Evolutionary conservation across 441 rosid species (phyloP).

Genomic region (Erysimum cheiri): DNA sequence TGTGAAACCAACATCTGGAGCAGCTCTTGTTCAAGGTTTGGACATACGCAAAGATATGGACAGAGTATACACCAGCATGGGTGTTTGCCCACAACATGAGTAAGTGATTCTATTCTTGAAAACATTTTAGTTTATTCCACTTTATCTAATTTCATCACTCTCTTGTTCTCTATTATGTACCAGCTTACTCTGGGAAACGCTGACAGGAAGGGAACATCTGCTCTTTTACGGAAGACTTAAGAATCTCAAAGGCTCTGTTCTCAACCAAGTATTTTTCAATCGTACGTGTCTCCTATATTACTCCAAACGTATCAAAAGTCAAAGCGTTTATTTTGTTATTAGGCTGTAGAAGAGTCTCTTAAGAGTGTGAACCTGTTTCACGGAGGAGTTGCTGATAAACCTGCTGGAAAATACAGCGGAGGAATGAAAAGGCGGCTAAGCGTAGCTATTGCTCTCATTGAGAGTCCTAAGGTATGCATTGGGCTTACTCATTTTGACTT

Average conservation of each 20-base stretch:
- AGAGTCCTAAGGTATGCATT: slow-evolving; percentile 67
- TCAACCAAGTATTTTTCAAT: slow-evolving; percentile 58
- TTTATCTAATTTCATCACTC: neutral
- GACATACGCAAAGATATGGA: slow-evolving; percentile 76
- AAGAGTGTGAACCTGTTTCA: slow-evolving; percentile 72
- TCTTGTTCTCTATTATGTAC: slow-evolving; percentile 27
- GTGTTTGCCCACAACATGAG: slow-evolving; percentile 98
- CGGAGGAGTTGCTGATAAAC: slow-evolving; percentile 87
- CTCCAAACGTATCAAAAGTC: slow-evolving; percentile 16
- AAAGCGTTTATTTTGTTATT: too few species aligned
- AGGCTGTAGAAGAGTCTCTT: slow-evolving; percentile 98
- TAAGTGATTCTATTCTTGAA: slow-evolving; percentile 23
- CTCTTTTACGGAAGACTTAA: slow-evolving; percentile 95
- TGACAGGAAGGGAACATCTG: slow-evolving; percentile 93
- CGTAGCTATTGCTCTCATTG: slow-evolving; percentile 94
- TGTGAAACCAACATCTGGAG: slow-evolving; percentile 79
- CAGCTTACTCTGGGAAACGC: slow-evolving; percentile 94
- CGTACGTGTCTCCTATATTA: slow-evolving; percentile 3
- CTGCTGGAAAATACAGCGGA: slow-evolving; percentile 93
- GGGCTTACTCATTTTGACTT: neutral
- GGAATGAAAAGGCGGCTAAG: slow-evolving; percentile 99
- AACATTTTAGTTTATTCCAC: slow-evolving; percentile 1
- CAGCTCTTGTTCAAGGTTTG: slow-evolving; percentile 77
- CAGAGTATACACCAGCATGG: slow-evolving; percentile 85
- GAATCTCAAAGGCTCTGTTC: slow-evolving; percentile 79